A percentile compares a stretch with the other conserved stretches of the same genome.
Evolutionary conservation across 495 filamentous ascomycete genomes (phyloP).

Genomic region (Talaromyces borbonicus): DNA sequence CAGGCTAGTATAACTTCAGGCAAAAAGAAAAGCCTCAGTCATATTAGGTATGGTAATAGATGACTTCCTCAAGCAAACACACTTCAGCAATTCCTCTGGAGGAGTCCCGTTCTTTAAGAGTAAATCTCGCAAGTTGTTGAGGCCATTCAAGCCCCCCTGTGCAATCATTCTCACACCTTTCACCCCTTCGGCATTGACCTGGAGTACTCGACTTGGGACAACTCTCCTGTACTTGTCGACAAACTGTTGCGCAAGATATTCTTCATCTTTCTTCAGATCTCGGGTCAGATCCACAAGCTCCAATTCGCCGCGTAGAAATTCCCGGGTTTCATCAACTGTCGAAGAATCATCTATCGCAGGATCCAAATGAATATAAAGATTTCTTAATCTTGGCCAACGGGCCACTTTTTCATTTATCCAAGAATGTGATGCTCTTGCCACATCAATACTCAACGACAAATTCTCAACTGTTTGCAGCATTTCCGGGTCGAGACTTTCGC

Average conservation of each 20-base stretch:
- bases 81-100: constrained; percentile 1
- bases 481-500: not conserved
- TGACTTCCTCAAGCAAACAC: constrained; percentile 2
- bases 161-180: not conserved
- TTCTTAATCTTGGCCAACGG: not conserved
- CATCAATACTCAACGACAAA: not conserved
- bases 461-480: not conserved
- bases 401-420: not conserved
- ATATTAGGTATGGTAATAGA: no score
- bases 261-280: not conserved
- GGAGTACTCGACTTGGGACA: not conserved
- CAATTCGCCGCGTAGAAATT: not conserved
- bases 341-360: no score
- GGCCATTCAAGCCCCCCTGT: not conserved
- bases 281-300: not conserved
- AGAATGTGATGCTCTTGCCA: not conserved
- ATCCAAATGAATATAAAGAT: constrained; percentile 1
- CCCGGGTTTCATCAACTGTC: not conserved
- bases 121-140: not conserved
- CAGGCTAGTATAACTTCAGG: no score
- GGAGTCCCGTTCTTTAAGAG: constrained; percentile 1
- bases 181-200: not conserved
- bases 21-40: no score
- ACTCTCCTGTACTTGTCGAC: not conserved
- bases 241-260: not conserved